Base-by-base conservation (phyloP, 176 grass and related monocot genomes). In the Oryza coarctata region DNA sequence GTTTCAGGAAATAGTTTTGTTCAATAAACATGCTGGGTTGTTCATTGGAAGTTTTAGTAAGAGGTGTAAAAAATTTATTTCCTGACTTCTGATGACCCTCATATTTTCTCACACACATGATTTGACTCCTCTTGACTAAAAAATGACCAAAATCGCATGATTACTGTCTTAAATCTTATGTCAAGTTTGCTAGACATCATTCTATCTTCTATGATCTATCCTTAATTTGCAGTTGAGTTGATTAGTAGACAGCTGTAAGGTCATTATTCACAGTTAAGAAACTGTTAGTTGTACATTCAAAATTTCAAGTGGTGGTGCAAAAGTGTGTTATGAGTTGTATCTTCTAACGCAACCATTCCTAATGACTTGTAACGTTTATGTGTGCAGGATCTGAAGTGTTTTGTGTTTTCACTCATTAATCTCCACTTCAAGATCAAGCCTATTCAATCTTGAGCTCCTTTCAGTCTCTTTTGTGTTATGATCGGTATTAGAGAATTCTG, bases 381-480 rank as follows among this genome's bases (percentile, higher is more conserved):
- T 85, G 34, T 84, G 84, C 92, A 91, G 89, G 89, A 92, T 78
- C 89, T 91, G 39, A 91, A 89, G 82, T 89, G 92, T 83, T 91
- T 94, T 14, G 87, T 94, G 60, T 94, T 91, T 78, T 91, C 89
- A 38, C 76, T 92, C 5, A 94, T 94, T 69, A 91, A 90, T 34
- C 89, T 91, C 77, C 92, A 91, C 81, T 94, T 94, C 68, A 94
- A 94, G 77, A 94, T 94, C 70, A 97, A 97, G 80, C 92, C 94
- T 68, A 94, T 97, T 47, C 94, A 97, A 63, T 88, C 90, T 33
- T 97, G 76, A 97, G 82, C 26, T 87, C 58, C 31, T 71, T 45
- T 72, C 10, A 23, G 22, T 43, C 50, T 9, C 70, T 20, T 25
- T 79, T 78, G 31, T 83, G 33, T 80, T 73, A 18, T 84, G 61